phyloP scores from a whole-genome alignment of 2,329 filamentous ascomycete species.

The Botrytis fabae region DNA sequence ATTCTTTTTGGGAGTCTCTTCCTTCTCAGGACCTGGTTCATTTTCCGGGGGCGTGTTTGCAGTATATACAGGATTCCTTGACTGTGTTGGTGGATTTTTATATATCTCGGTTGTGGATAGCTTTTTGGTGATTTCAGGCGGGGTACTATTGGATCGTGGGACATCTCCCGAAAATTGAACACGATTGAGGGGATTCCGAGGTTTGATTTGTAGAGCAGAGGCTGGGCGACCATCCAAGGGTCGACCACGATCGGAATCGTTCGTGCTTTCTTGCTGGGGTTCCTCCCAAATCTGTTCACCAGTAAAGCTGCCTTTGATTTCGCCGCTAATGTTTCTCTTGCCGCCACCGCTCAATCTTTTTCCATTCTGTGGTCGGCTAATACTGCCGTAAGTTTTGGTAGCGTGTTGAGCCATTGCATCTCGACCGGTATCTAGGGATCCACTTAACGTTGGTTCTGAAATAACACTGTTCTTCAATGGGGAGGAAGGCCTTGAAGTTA shows the following conservation, averaged over 20 bases:
- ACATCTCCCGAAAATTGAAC: conserved; percentile 50
- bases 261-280: conserved; percentile 54
- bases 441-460: conserved; percentile 26
- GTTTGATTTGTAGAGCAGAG: conserved; percentile 56
- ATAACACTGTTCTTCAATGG: conserved; percentile 43
- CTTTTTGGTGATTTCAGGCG: conserved; percentile 46
- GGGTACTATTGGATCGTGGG: conserved; percentile 47
- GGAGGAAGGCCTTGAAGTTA: conserved; percentile 22
- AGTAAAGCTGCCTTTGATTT: conserved; percentile 63
- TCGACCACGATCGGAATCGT: conserved; percentile 27
- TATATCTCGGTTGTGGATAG: conserved; percentile 69
- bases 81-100: conserved; percentile 79
- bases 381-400: conserved; percentile 36
- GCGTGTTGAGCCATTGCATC: conserved; percentile 21
- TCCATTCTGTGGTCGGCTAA: conserved; percentile 25
- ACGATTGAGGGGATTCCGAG: conserved; percentile 65
- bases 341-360: conserved; percentile 33
- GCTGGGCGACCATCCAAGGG: conserved; percentile 38
- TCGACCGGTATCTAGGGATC: conserved; percentile 33
- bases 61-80: conserved; percentile 77
- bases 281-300: conserved; percentile 89
- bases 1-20: conserved; percentile 55
- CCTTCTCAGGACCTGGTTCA: conserved; percentile 39
- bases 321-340: conserved; percentile 68
- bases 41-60: conserved; percentile 53